Percentiles rank a stretch among this genome's conserved stretches.
Evolutionary conservation across 768 basidiomycete species (phyloP).

Genomic region (Agrocybe chaxingu): DNA sequence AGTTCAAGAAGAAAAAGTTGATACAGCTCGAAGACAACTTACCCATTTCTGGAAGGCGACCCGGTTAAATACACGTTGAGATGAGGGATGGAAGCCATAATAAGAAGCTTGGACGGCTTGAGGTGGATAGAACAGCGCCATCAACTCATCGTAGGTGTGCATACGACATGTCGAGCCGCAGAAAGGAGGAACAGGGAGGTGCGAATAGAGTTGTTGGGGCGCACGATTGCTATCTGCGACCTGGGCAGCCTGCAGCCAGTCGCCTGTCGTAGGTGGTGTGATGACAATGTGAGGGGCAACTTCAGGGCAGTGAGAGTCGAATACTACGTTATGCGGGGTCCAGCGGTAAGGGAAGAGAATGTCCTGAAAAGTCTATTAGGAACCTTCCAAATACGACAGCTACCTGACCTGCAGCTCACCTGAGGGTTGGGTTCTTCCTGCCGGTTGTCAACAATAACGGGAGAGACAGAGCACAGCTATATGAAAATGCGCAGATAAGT

Average conservation of each 20-base stretch:
- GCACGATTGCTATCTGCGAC: constrained; percentile 33
- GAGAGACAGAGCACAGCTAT: constrained; percentile 16
- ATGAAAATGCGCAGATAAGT: not conserved
- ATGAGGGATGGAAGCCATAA: too few species aligned
- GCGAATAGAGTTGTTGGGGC: constrained; percentile 29
- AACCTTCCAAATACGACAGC: not conserved
- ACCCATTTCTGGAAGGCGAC: constrained; percentile 1
- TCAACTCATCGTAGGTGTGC: constrained; percentile 16
- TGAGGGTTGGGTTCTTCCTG: not conserved
- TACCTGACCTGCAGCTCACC: constrained; percentile 2
- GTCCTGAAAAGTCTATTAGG: constrained; percentile 17
- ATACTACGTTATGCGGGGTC: constrained; percentile 33
- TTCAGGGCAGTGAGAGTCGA: constrained; percentile 40
- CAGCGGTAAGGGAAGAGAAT: constrained; percentile 22
- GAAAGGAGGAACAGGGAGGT: constrained; percentile 32
- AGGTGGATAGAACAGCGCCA: constrained; percentile 3
- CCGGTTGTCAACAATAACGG: constrained; percentile 8
- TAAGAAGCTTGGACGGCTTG: not conserved
- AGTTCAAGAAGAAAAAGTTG: not conserved
- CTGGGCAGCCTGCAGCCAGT: constrained; percentile 30
- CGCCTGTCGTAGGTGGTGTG: constrained; percentile 29
- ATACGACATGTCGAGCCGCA: constrained; percentile 17
- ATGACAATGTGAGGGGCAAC: constrained; percentile 51
- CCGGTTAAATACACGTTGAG: not conserved
- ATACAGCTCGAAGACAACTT: not conserved